phyloP scores from a whole-genome alignment of 495 filamentous ascomycete genomes.

The Penicillium tannophilum region DNA sequence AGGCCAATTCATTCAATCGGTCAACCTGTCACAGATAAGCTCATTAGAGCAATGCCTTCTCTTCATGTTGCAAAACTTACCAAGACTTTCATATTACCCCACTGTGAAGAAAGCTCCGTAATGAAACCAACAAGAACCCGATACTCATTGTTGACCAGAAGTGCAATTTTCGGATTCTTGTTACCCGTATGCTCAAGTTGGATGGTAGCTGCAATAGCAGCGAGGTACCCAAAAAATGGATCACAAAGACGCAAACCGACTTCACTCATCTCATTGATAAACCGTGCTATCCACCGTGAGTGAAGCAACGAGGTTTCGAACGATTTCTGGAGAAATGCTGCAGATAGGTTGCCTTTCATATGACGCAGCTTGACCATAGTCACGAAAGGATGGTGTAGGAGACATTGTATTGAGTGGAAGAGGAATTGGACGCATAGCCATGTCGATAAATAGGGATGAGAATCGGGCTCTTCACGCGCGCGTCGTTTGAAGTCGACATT shows the following conservation, averaged over 20 bases:
- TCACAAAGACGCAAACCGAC: constrained; percentile 22
- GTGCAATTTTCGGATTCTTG: constrained; percentile 30
- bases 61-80: constrained; percentile 8
- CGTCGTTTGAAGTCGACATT: constrained; percentile 32
- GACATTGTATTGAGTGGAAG: constrained; percentile 32
- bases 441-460: constrained; percentile 26
- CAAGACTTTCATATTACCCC: constrained; percentile 29
- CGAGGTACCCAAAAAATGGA: constrained; percentile 33
- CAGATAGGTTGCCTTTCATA: constrained; percentile 28
- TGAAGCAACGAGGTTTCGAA: constrained; percentile 35
- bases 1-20: constrained; percentile 27
- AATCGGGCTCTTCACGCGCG: constrained; percentile 26
- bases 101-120: constrained; percentile 23
- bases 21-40: constrained; percentile 13
- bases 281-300: constrained; percentile 33
- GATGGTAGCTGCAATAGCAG: constrained; percentile 34
- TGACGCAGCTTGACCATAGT: constrained; percentile 35
- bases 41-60: background rate
- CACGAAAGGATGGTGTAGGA: constrained; percentile 35
- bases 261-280: constrained; percentile 32
- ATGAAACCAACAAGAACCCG: constrained; percentile 29
- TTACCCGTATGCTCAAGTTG: constrained; percentile 33
- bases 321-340: constrained; percentile 36
- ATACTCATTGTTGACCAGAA: constrained; percentile 29
- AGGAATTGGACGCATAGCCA: constrained; percentile 36